phyloP scores from a whole-genome alignment of 2,329 filamentous ascomycete genomes.

The Apiospora phragmitis region DNA sequence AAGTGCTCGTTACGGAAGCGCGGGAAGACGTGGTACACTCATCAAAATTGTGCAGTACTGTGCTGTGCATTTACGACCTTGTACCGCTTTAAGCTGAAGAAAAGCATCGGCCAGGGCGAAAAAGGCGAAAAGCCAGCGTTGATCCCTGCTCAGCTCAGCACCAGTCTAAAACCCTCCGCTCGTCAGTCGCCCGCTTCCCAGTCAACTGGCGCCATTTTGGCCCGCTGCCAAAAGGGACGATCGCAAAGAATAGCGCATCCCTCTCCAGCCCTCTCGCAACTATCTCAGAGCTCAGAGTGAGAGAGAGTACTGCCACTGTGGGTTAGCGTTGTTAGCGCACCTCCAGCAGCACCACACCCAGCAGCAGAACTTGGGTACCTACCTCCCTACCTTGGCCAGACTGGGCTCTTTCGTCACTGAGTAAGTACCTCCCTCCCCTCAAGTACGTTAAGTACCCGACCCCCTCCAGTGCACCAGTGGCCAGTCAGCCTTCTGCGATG shows the following conservation, averaged over 20 bases:
- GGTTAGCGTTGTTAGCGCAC: not conserved
- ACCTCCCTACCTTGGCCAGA: no score
- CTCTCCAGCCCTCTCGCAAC: not conserved
- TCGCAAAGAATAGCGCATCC: not conserved
- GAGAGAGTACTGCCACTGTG: not conserved
- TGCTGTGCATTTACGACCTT: not conserved
- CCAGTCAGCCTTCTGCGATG: constrained; percentile 5
- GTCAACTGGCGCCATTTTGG: not conserved
- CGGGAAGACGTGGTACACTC: not conserved
- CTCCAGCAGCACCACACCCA: not conserved
- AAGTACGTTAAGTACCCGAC: not conserved
- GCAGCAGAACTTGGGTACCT: not conserved
- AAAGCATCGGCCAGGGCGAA: constrained; percentile 5
- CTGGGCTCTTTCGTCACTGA: not conserved
- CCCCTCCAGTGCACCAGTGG: not conserved
- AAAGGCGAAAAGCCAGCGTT: not conserved
- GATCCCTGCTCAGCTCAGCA: constrained; percentile 4
- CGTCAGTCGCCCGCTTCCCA: constrained; percentile 2
- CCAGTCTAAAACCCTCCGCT: not conserved
- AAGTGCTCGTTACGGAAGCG: not conserved
- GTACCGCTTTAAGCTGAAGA: constrained; percentile 9
- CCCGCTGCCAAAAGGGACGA: constrained; percentile 5
- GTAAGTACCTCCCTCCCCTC: not conserved
- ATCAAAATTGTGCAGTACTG: not conserved
- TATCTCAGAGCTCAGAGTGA: no score